phyloP scores from a whole-genome alignment of 805 yeast genomes.

The Cephaloascus fragrans region DNA sequence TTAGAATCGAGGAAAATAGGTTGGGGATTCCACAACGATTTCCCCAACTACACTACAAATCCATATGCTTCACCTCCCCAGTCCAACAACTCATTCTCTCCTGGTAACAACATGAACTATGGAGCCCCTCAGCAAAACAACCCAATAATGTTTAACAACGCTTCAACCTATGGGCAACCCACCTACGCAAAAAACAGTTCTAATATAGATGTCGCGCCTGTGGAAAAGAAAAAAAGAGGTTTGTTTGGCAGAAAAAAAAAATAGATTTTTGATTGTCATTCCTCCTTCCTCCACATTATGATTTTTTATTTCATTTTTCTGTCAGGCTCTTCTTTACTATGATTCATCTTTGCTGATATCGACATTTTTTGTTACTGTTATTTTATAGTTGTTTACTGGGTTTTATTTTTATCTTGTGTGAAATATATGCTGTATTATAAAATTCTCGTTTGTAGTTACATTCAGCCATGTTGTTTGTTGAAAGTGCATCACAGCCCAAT shows the following conservation, averaged over 20 bases:
- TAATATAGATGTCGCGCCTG: too few species aligned
- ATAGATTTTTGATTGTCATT: conserved; percentile 2
- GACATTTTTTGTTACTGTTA: too few species aligned
- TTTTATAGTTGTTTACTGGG: too few species aligned
- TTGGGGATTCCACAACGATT: conserved; percentile 79
- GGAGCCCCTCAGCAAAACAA: conserved; percentile 27
- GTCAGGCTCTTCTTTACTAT: too few species aligned
- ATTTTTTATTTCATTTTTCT: too few species aligned
- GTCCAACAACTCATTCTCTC: conserved; percentile 14
- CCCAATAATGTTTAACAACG: conserved; percentile 19
- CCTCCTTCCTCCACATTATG: too few species aligned
- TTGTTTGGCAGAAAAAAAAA: conserved; percentile 57
- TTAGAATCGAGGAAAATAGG: conserved; percentile 74
- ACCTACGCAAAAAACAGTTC: conserved; percentile 12
- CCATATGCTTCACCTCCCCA: conserved; percentile 19
- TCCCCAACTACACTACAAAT: conserved; percentile 42
- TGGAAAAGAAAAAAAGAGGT: conserved; percentile 63
- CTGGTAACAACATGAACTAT: conserved; percentile 17
- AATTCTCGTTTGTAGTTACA: too few species aligned
- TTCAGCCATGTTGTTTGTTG: too few species aligned
- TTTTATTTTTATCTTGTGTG: too few species aligned
- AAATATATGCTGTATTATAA: too few species aligned
- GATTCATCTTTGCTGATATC: too few species aligned
- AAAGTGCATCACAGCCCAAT: too few species aligned
- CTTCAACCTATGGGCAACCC: conserved; percentile 10